These are phyloP conservation scores for Hemisphaericaspora xylanilytica DNA, from an alignment of 1,139 yeast genomes.

Conservation along the genomic window DNA sequence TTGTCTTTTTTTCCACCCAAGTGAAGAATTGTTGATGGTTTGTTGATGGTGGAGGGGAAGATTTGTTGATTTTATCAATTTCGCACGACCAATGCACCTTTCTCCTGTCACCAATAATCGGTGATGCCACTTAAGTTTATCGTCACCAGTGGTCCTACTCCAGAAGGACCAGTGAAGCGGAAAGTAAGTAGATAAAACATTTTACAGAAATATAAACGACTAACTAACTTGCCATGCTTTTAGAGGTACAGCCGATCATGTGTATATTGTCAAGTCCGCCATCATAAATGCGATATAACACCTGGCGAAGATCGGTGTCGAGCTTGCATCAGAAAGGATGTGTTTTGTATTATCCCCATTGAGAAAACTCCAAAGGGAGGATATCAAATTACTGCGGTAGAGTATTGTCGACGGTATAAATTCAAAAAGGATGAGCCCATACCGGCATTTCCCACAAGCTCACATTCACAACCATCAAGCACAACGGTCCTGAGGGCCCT, in stretches of 20 bases:
- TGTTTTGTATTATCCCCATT: neutral
- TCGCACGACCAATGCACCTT: neutral
- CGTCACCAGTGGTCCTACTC: conserved; percentile 6
- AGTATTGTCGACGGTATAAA: neutral
- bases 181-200: conserved; percentile 3
- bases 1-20: neutral
- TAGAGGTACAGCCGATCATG: conserved; percentile 9
- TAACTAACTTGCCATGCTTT: too few relatives aligned
- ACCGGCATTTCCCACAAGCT: neutral
- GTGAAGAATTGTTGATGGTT: neutral
- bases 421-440: neutral
- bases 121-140: conserved; percentile 3
- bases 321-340: neutral
- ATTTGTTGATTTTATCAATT: neutral
- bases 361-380: neutral
- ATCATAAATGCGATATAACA: conserved; percentile 6
- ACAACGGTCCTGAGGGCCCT: too few relatives aligned
- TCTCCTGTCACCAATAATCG: neutral
- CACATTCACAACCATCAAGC: too few relatives aligned
- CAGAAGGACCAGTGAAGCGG: too few relatives aligned
- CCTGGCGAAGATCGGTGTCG: conserved; percentile 2
- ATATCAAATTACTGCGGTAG: neutral
- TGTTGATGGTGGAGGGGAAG: neutral
- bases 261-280: conserved; percentile 6
- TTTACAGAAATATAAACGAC: too few relatives aligned